Conservation (phyloP, 1,284 basidiomycete species). For the Leccinum solheimii region DNA sequence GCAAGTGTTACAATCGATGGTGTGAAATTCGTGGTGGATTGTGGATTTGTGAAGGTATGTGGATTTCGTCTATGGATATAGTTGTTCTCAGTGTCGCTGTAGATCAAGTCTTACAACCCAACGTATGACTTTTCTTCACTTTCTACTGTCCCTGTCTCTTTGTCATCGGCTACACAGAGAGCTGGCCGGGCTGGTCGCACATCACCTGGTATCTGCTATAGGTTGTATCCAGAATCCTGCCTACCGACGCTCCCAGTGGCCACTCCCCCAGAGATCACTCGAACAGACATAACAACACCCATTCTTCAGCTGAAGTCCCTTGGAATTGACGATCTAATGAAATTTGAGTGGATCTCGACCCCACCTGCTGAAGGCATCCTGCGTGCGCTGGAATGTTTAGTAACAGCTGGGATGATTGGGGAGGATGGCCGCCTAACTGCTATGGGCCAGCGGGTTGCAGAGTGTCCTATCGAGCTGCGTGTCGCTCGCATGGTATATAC, state of each 20-base stretch:
- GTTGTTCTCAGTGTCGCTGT: neutral
- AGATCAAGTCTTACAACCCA: slow-evolving; percentile 87
- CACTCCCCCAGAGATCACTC: slow-evolving; percentile 87
- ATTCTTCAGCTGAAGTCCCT: slow-evolving; percentile 92
- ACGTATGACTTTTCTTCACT: slow-evolving; percentile 82
- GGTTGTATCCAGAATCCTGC: slow-evolving; percentile 78
- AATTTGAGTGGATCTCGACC: slow-evolving; percentile 90
- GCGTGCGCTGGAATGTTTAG: slow-evolving; percentile 76
- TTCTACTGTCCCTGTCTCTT: slow-evolving; percentile 74
- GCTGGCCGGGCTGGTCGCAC: slow-evolving; percentile 92
- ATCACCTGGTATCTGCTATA: slow-evolving; percentile 86
- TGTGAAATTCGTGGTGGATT: slow-evolving; percentile 93
- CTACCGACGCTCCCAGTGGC: slow-evolving; percentile 61
- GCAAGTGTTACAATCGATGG: slow-evolving; percentile 97
- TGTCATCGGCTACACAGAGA: slow-evolving; percentile 85
- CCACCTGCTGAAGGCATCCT: slow-evolving; percentile 88
- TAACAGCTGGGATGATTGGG: slow-evolving; percentile 70
- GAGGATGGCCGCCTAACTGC: slow-evolving; percentile 66
- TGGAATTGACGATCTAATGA: slow-evolving; percentile 94
- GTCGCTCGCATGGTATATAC: slow-evolving; percentile 70
- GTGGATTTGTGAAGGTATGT: slow-evolving; percentile 88
- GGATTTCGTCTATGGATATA: neutral
- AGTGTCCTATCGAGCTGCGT: slow-evolving; percentile 75
- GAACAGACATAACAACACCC: slow-evolving; percentile 85
- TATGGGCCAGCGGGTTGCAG: slow-evolving; percentile 71